phyloP scores from a whole-genome alignment of 2,329 filamentous ascomycete genomes.

The Epichloe glyceriae region DNA sequence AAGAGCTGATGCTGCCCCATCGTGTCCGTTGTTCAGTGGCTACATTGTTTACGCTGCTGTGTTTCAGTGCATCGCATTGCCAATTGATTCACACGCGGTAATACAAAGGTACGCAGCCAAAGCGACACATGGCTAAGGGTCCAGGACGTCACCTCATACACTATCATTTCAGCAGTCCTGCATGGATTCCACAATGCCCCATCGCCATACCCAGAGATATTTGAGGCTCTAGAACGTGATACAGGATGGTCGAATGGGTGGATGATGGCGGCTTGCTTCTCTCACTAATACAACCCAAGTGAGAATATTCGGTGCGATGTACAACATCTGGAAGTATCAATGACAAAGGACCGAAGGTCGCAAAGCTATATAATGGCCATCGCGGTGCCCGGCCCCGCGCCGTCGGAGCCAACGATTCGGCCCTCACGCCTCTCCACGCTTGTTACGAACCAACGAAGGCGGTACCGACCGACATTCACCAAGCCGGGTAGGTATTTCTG shows the following conservation, averaged over 20 bases:
- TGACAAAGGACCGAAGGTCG: too few species aligned
- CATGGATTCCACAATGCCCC: neutral
- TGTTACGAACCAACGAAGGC: neutral
- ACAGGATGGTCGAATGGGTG: neutral
- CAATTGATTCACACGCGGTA: neutral
- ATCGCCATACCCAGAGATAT: neutral
- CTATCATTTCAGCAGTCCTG: neutral
- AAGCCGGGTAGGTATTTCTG: too few species aligned
- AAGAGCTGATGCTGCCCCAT: neutral
- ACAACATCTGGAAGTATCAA: neutral
- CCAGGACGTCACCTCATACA: neutral
- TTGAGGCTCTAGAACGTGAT: slow-evolving; percentile 1
- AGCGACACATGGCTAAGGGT: neutral
- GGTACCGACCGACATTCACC: too few species aligned
- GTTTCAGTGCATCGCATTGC: neutral
- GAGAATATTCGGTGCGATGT: neutral
- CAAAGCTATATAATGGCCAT: neutral
- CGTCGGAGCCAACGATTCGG: neutral
- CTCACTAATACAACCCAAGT: neutral
- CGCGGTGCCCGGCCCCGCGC: neutral
- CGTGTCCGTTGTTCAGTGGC: neutral
- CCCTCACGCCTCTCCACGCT: neutral
- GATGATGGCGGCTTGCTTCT: neutral
- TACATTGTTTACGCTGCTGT: neutral
- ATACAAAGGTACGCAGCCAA: neutral